phyloP scores from a whole-genome alignment of 257 asterid genomes.

The Solanum appendiculatum region DNA sequence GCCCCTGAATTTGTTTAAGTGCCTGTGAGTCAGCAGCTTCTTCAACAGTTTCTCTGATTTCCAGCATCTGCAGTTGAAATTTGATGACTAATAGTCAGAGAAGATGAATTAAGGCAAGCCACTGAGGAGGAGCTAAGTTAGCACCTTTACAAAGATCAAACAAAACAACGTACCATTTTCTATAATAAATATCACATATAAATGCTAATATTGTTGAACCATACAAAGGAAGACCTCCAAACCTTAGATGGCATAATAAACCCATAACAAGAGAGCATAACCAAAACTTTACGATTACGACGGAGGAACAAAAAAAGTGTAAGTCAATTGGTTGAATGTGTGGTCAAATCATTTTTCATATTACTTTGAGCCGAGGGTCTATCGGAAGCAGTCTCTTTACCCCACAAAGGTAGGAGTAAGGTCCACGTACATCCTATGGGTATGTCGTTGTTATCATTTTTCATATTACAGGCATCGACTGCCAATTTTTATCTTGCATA shows the following conservation, averaged over 20 bases:
- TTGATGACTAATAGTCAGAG: neutral
- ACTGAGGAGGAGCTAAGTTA: neutral
- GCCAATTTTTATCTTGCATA: neutral
- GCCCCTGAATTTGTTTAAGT: conserved; percentile 53
- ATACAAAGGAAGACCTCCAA: neutral
- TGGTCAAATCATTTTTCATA: neutral
- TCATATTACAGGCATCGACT: neutral
- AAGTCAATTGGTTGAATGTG: neutral
- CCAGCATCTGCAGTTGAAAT: conserved; percentile 57
- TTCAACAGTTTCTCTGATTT: conserved; percentile 84
- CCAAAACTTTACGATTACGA: neutral
- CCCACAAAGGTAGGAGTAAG: neutral
- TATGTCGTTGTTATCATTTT: neutral
- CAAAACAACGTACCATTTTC: neutral
- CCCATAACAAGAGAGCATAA: neutral
- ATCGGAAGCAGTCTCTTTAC: neutral
- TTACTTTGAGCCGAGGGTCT: neutral
- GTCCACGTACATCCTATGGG: neutral
- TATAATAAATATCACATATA: neutral
- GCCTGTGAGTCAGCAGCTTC: conserved; percentile 54
- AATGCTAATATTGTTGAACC: neutral
- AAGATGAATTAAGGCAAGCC: neutral
- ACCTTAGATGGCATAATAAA: neutral
- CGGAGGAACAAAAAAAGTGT: neutral
- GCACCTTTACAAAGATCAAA: neutral